Percentiles rank a stretch among this genome's conserved stretches.
Evolutionary conservation across 495 filamentous ascomycete species (phyloP).

Genomic region (Penicillium macrosclerotiorum): DNA sequence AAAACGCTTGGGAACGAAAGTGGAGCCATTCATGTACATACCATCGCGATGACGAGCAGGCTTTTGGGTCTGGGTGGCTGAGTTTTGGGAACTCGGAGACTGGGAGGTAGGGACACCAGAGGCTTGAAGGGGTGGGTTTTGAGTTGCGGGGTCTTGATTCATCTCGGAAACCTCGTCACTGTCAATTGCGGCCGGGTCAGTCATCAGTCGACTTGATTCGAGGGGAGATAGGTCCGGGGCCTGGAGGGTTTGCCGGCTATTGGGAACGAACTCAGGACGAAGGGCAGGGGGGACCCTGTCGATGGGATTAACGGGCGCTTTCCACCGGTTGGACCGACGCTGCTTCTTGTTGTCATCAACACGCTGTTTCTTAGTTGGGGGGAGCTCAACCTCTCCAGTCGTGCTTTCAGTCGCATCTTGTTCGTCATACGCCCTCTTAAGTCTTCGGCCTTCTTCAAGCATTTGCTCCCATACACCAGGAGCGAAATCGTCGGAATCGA

Average conservation of each 20-base stretch:
- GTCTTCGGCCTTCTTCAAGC: no score
- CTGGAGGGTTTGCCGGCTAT: slow-evolving; percentile 2
- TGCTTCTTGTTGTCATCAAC: slow-evolving; percentile 4
- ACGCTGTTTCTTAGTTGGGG: slow-evolving; percentile 4
- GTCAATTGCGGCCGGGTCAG: no score
- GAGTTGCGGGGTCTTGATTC: not conserved
- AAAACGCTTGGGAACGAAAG: no score
- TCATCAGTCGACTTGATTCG: slow-evolving; percentile 7
- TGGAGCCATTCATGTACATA: no score
- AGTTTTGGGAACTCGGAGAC: no score
- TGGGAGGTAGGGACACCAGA: no score
- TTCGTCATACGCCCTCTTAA: no score
- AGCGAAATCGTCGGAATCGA: not conserved
- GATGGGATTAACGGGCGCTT: not conserved
- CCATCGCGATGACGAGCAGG: no score
- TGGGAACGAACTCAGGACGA: slow-evolving; percentile 7
- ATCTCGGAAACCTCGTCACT: no score
- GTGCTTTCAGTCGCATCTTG: no score
- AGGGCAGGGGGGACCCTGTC: not conserved
- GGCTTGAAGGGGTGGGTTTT: no score
- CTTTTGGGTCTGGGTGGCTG: no score
- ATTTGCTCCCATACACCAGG: slow-evolving; percentile 1
- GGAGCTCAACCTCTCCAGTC: not conserved
- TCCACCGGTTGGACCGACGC: not conserved
- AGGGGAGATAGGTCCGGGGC: slow-evolving; percentile 5